These are phyloP conservation scores for Uncinocarpus reesii DNA, from an alignment of 2,329 filamentous ascomycete genomes.

Conservation along the genomic window DNA sequence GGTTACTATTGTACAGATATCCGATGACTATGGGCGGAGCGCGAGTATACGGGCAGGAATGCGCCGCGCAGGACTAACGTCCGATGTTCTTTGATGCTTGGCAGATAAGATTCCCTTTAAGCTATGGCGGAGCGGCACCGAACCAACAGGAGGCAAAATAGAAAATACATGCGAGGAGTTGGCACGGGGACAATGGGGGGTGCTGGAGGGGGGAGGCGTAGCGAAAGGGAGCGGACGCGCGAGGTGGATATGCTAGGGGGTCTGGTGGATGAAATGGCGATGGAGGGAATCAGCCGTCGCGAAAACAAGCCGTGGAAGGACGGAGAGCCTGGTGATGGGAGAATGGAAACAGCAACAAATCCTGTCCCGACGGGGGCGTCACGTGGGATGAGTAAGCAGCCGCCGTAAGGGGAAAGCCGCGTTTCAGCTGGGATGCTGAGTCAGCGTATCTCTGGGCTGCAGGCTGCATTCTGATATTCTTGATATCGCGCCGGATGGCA, in stretches of 20 bases:
- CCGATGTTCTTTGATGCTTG: constrained; percentile 23
- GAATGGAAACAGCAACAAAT: constrained; percentile 11
- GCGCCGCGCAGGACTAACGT: constrained; percentile 13
- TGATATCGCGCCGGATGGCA: too few relatives aligned
- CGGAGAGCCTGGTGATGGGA: constrained; percentile 10
- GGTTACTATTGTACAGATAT: constrained; percentile 12
- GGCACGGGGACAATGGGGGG: constrained; percentile 16
- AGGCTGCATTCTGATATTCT: too few relatives aligned
- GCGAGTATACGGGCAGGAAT: constrained; percentile 16
- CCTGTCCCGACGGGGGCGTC: constrained; percentile 4
- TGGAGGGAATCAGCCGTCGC: constrained; percentile 32
- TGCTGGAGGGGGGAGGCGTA: constrained; percentile 20
- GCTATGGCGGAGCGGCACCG: constrained; percentile 14
- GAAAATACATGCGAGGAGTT: constrained; percentile 17
- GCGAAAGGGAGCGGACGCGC: constrained; percentile 22
- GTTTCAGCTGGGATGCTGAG: background rate
- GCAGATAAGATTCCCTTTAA: constrained; percentile 14
- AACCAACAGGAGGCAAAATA: constrained; percentile 22
- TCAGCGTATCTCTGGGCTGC: background rate
- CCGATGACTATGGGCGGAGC: constrained; percentile 8
- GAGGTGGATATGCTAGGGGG: constrained; percentile 26
- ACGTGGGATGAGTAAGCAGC: constrained; percentile 6
- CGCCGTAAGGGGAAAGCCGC: background rate
- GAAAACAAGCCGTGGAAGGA: constrained; percentile 14
- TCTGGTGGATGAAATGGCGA: constrained; percentile 31